These are phyloP conservation scores for Phoma sp. DNA, from an alignment of 2,329 filamentous ascomycete species.

Conservation along the genomic window DNA sequence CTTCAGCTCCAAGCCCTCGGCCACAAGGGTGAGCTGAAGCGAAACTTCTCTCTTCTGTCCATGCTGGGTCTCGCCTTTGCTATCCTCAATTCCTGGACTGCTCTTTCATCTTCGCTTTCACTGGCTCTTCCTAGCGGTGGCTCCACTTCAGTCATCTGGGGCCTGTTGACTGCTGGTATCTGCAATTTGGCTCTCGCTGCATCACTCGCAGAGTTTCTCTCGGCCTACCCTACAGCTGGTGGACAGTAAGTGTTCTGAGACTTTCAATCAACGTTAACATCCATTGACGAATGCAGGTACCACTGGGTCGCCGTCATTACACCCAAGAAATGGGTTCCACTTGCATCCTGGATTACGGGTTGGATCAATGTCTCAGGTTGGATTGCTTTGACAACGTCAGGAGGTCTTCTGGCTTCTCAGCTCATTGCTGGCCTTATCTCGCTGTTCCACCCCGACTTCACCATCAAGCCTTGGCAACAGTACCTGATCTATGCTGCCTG, in stretches of 20 bases:
- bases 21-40: slow-evolving; percentile 64
- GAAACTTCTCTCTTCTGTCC: slow-evolving; percentile 65
- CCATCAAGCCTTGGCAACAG: slow-evolving; percentile 70
- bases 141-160: slow-evolving; percentile 76
- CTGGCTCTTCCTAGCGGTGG: slow-evolving; percentile 75
- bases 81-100: slow-evolving; percentile 70
- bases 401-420: slow-evolving; percentile 70
- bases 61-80: slow-evolving; percentile 70
- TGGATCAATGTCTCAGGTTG: slow-evolving; percentile 79
- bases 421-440: slow-evolving; percentile 71
- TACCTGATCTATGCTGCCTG: slow-evolving; percentile 76
- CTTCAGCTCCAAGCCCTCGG: slow-evolving; percentile 55
- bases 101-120: slow-evolving; percentile 64
- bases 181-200: slow-evolving; percentile 75
- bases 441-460: slow-evolving; percentile 66
- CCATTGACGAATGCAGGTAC: slow-evolving; percentile 58
- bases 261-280: slow-evolving; percentile 26
- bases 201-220: slow-evolving; percentile 75
- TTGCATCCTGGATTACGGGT: slow-evolving; percentile 73
- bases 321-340: slow-evolving; percentile 66
- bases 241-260: slow-evolving; percentile 33
- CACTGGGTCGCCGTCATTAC: slow-evolving; percentile 75
- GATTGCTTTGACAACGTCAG: slow-evolving; percentile 71
- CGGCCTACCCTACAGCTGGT: slow-evolving; percentile 64
- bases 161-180: slow-evolving; percentile 61